phyloP scores from a whole-genome alignment of 192 early-diverging fungal genomes.

The Backusella liffmaniae region DNA sequence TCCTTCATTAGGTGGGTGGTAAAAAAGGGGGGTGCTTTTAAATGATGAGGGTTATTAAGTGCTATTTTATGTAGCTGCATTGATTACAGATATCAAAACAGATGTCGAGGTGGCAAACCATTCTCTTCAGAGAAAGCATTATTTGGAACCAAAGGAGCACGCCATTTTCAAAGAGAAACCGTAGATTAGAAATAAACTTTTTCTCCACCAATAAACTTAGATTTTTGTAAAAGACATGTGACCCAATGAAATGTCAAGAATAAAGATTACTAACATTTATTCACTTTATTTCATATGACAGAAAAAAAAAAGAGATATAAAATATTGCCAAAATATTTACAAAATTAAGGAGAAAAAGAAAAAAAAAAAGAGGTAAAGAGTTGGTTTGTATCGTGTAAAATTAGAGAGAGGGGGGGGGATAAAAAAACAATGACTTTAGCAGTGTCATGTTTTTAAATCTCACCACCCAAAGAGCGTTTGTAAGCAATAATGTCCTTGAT shows the following conservation, averaged over 20 bases:
- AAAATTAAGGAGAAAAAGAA: not conserved
- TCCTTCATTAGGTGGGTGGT: conserved; percentile 62
- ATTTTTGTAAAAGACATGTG: not conserved
- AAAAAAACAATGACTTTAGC: too few species aligned
- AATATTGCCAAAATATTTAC: conserved; percentile 3
- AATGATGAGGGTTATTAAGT: not conserved
- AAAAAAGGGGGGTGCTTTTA: too few species aligned
- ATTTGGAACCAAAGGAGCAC: conserved; percentile 31
- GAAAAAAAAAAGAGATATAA: not conserved
- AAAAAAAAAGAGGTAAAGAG: not conserved
- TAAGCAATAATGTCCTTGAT: conserved; percentile 87
- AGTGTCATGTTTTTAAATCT: not conserved
- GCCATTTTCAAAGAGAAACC: not conserved
- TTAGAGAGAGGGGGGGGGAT: too few species aligned
- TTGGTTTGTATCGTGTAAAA: not conserved
- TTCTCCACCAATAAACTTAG: not conserved
- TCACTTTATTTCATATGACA: not conserved
- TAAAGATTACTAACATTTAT: not conserved
- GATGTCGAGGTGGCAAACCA: conserved; percentile 81
- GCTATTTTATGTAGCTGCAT: conserved; percentile 55
- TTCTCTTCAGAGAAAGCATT: conserved; percentile 60
- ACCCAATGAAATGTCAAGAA: not conserved
- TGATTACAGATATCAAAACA: conserved; percentile 90
- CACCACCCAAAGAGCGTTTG: conserved; percentile 21
- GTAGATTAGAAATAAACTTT: not conserved